phyloP scores from a whole-genome alignment of 139 green algal genomes.

The Pleodorina starrii region DNA sequence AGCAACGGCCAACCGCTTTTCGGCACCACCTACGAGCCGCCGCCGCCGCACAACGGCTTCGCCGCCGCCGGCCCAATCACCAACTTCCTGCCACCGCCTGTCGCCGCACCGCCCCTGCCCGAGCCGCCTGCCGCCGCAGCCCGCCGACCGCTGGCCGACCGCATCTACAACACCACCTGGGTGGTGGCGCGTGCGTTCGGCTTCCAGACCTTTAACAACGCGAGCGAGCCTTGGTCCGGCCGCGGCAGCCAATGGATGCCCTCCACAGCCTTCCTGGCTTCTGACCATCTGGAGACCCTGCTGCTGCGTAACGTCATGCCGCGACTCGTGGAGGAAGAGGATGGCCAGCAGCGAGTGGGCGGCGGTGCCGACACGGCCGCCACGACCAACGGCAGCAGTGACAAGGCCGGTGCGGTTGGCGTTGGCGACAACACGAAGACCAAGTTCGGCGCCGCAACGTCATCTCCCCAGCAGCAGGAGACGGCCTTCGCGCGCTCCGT shows the following conservation, averaged over 20 bases:
- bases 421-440: not conserved
- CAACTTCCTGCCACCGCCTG: too few relatives aligned
- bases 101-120: too few relatives aligned
- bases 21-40: too few relatives aligned
- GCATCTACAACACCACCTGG: constrained; percentile 29
- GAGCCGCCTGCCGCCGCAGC: constrained; percentile 20
- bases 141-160: constrained; percentile 7
- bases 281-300: constrained; percentile 38
- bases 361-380: not conserved
- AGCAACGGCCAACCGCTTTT: too few relatives aligned
- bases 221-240: not conserved
- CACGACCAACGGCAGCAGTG: too few relatives aligned
- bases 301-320: constrained; percentile 30
- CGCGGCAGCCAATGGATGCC: constrained; percentile 27
- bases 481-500: constrained; percentile 16
- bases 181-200: constrained; percentile 13
- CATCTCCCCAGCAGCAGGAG: not conserved
- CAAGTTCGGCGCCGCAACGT: too few relatives aligned
- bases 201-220: constrained; percentile 55
- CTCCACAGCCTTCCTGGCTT: constrained; percentile 47
- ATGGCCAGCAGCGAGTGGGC: not conserved
- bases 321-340: not conserved
- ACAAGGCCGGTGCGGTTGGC: not conserved
- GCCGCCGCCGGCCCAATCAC: too few relatives aligned
- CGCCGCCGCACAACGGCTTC: too few relatives aligned